Conservation (phyloP, 116 monocot species). For the Papilionanthe hybrid region DNA sequence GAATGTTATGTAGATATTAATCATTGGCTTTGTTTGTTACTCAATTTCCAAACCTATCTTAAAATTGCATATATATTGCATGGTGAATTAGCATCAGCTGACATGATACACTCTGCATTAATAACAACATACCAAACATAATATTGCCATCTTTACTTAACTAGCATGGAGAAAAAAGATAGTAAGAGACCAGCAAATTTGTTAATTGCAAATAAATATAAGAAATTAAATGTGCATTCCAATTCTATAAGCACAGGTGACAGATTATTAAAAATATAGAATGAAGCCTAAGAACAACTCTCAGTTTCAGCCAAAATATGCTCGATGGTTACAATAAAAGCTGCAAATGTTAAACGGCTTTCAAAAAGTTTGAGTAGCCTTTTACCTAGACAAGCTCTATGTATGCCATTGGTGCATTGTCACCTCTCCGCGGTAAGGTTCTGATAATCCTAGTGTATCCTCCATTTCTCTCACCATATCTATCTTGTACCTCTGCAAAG, state of each 20-base stretch:
- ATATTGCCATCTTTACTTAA: neutral
- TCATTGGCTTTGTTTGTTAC: neutral
- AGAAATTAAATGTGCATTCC: neutral
- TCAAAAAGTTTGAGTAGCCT: neutral
- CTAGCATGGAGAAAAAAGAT: too few relatives aligned
- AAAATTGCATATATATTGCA: neutral
- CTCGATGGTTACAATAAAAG: neutral
- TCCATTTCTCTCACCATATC: conserved; percentile 89
- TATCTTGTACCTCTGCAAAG: conserved; percentile 74
- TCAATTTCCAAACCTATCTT: neutral
- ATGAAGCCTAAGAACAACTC: neutral
- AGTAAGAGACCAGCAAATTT: neutral
- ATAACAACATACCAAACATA: neutral
- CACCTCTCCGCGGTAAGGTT: conserved; percentile 76
- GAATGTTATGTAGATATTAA: neutral
- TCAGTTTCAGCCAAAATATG: neutral
- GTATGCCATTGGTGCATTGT: conserved; percentile 96
- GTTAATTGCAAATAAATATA: neutral
- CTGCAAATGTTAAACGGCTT: neutral
- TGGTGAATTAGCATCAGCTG: neutral
- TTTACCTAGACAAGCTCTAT: conserved; percentile 81
- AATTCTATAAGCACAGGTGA: neutral
- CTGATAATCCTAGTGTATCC: conserved; percentile 87
- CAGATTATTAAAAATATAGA: neutral
- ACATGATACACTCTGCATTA: neutral